These are phyloP conservation scores for Ensete glaucum DNA, from an alignment of 176 grass and related monocot genomes.

Conservation along the genomic window DNA sequence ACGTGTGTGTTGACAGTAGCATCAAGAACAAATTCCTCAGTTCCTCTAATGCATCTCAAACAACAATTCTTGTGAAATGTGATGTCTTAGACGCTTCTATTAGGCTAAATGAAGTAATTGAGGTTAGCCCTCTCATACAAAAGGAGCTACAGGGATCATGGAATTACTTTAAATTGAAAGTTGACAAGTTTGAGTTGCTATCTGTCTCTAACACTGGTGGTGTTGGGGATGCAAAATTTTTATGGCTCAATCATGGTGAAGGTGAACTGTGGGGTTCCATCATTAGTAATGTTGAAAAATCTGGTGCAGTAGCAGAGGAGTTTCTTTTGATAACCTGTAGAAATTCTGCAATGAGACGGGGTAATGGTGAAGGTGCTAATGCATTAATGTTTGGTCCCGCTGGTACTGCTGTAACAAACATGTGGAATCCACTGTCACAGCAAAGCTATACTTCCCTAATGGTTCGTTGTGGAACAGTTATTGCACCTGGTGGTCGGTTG, in stretches of 20 bases:
- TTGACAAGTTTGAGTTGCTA: slow-evolving; percentile 62
- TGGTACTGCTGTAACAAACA: slow-evolving; percentile 62
- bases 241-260: slow-evolving; percentile 73
- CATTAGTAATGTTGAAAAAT: slow-evolving; percentile 28
- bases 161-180: slow-evolving; percentile 51
- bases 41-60: slow-evolving; percentile 41
- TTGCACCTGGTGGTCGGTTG: slow-evolving; percentile 89
- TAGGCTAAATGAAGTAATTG: slow-evolving; percentile 47
- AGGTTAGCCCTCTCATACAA: slow-evolving; percentile 66
- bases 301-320: slow-evolving; percentile 41
- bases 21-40: slow-evolving; percentile 21
- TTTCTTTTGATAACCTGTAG: slow-evolving; percentile 63
- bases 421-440: slow-evolving; percentile 54
- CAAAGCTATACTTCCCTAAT: slow-evolving; percentile 66
- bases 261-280: slow-evolving; percentile 77
- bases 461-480: slow-evolving; percentile 61
- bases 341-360: slow-evolving; percentile 53
- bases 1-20: slow-evolving; percentile 15
- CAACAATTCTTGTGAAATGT: slow-evolving; percentile 61
- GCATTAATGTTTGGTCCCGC: slow-evolving; percentile 58
- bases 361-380: slow-evolving; percentile 87
- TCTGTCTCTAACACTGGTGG: slow-evolving; percentile 77
- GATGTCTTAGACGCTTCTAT: slow-evolving; percentile 56
- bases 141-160: slow-evolving; percentile 76
- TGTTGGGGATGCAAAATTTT: slow-evolving; percentile 39